Evolutionary conservation across 2,329 filamentous ascomycete species (phyloP).

Genomic region (Sclerotinia nivalis): DNA sequence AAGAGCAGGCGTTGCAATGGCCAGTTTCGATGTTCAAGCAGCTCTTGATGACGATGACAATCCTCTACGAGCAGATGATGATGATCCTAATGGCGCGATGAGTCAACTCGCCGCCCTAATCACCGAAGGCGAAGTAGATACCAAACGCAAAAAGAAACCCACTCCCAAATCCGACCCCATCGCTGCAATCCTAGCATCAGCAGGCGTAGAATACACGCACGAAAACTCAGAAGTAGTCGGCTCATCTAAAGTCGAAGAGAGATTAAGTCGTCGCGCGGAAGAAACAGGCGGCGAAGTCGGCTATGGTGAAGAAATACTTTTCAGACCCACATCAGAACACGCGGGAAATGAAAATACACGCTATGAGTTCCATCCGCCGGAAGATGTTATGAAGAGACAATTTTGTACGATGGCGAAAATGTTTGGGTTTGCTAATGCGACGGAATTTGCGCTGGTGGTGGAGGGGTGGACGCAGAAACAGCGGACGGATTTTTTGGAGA

Average conservation of each 20-base stretch:
- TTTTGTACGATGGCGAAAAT: conserved; percentile 87
- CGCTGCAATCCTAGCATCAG: conserved; percentile 82
- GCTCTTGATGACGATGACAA: conserved; percentile 56
- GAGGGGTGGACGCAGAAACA: conserved; percentile 88
- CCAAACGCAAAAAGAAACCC: conserved; percentile 43
- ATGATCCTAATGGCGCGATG: conserved; percentile 62
- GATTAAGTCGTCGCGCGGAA: conserved; percentile 71
- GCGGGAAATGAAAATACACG: conserved; percentile 33
- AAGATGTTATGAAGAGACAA: conserved; percentile 73
- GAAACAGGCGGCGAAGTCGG: conserved; percentile 46
- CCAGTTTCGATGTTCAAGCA: conserved; percentile 72
- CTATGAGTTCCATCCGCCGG: conserved; percentile 59
- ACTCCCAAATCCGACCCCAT: conserved; percentile 66
- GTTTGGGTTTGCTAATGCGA: conserved; percentile 73
- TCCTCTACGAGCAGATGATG: conserved; percentile 46
- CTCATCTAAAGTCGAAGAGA: conserved; percentile 85
- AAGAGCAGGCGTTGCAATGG: conserved; percentile 76
- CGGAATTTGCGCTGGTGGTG: conserved; percentile 85
- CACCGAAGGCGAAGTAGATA: conserved; percentile 49
- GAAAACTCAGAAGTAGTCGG: conserved; percentile 96
- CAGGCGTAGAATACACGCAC: conserved; percentile 92
- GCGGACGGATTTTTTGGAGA: conserved; percentile 73
- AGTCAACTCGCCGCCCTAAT: conserved; percentile 68
- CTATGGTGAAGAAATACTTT: conserved; percentile 56
- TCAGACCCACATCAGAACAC: conserved; percentile 48